Evolutionary conservation across 2,329 filamentous ascomycete genomes (phyloP), one percentile per base, ranked within the genome.

Genomic region (Colletotrichum limetticola): DNA sequence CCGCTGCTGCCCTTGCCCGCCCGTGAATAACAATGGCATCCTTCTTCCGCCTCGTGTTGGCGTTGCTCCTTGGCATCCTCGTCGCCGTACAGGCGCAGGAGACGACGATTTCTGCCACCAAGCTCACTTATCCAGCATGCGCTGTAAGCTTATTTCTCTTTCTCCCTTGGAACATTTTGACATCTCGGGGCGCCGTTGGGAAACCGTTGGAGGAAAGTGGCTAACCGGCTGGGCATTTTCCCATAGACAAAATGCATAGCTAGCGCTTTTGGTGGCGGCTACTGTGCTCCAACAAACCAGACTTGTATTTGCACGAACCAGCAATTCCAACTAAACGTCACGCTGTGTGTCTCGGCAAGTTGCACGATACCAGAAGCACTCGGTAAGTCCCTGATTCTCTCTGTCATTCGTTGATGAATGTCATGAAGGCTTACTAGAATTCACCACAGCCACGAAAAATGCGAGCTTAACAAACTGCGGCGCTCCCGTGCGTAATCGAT

Each of bases 401-500:
- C 22, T 5, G 9, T 3, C 8, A 16, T 46, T 4, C 16, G 5
- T 32, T 14, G 6, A 19, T 24, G 19, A 57, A 24, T 24, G 12
- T 30, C 19, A 16, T 11, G 19, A 24, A 4, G 12, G 19, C 64
- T 72, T 4, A 72, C 59, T 4, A 4, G 4, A 9, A 28, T 4
- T 22, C 42, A n/a, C 9, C 2, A 12, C 32, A 77, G 75, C 64
- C 24, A 76, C 75, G 19, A 78, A 76, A 26, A 78, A 79, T 68
- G 55, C 77, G 5, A 80, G 77, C 1, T 67, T 78, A 1, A 77
- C 74, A 2, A 75, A 71, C 26, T 83, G 79, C 73, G 68, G 75
- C 52, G 75, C 68, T 12, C 77, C 70, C 11, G 52, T 76, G 19
- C 74, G 74, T 6, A 76, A 80, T 69, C 82, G 80, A 71, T 81